These are phyloP conservation scores for Ceratocystis harringtonii DNA, from an alignment of 2,329 filamentous ascomycete genomes.

Conservation along the genomic window DNA sequence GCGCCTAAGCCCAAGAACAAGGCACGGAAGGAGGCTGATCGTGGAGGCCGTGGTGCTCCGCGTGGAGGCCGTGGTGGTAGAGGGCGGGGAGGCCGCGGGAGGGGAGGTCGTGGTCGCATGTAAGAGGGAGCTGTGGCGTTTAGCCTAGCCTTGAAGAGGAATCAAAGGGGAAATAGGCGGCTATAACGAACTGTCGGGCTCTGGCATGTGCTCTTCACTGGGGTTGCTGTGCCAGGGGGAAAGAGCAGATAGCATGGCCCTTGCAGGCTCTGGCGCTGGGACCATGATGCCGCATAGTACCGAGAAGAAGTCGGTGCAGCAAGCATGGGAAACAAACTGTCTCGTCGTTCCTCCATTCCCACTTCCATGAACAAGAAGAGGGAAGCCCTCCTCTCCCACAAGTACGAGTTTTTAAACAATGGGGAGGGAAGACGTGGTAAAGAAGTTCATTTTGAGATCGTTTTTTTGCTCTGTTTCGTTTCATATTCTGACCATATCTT, in stretches of 20 bases:
- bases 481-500: slow-evolving; percentile 4
- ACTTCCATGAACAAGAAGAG: background rate
- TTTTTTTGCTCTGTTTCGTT: slow-evolving; percentile 3
- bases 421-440: background rate
- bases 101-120: slow-evolving; percentile 28
- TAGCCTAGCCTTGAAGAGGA: background rate
- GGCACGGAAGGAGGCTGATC: slow-evolving; percentile 75
- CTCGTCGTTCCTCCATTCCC: background rate
- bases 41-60: slow-evolving; percentile 38
- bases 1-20: slow-evolving; percentile 99
- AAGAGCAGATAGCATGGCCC: background rate
- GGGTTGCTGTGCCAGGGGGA: background rate
- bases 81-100: slow-evolving; percentile 39
- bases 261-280: background rate
- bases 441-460: background rate
- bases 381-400: background rate
- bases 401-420: background rate
- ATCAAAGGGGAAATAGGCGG: background rate
- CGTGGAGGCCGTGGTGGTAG: slow-evolving; percentile 38
- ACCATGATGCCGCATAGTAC: background rate
- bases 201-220: background rate
- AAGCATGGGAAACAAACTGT: background rate
- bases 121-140: slow-evolving; percentile 7
- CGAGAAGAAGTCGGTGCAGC: background rate
- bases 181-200: background rate